Evolutionary conservation across 352 stramenopile species (phyloP).

Genomic region (Globisporangium irregulare): DNA sequence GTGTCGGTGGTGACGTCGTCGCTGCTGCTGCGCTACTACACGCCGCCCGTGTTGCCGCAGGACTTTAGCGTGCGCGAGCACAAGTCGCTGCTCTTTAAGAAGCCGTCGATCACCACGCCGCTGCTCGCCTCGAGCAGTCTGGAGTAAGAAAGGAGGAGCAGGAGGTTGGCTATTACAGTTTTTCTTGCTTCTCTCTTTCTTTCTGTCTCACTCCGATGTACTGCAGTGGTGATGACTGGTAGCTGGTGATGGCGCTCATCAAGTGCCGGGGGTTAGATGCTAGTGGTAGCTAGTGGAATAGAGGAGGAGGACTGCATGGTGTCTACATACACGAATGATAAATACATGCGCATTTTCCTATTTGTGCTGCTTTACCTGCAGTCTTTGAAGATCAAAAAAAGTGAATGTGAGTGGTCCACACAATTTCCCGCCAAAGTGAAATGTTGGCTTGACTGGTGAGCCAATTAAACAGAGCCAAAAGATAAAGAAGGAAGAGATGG

Average conservation of each 20-base stretch:
- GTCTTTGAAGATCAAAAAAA: not conserved
- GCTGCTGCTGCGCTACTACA: slow-evolving; percentile 92
- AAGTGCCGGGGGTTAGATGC: not conserved
- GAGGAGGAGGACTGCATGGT: not conserved
- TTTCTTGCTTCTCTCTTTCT: not conserved
- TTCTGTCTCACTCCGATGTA: not conserved
- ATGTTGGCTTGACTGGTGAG: not conserved
- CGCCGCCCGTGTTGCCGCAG: slow-evolving; percentile 61
- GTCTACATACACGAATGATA: not conserved
- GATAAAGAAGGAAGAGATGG: not conserved
- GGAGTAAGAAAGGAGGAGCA: slow-evolving; percentile 26
- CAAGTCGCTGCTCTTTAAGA: slow-evolving; percentile 84
- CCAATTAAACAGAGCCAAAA: not conserved
- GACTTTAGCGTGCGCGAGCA: slow-evolving; percentile 56
- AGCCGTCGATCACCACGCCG: slow-evolving; percentile 66
- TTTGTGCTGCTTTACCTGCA: not conserved
- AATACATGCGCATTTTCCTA: slow-evolving; percentile 1
- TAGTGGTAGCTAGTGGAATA: not conserved
- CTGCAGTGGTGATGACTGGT: not conserved
- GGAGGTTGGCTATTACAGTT: not conserved
- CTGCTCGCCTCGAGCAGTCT: slow-evolving; percentile 70
- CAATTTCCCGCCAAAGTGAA: not conserved
- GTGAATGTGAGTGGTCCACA: not conserved
- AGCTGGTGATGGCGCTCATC: not conserved
- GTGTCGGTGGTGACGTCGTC: slow-evolving; percentile 96